These are phyloP conservation scores for Lentinula sp. DNA, from an alignment of 768 basidiomycete genomes.

Conservation along the genomic window DNA sequence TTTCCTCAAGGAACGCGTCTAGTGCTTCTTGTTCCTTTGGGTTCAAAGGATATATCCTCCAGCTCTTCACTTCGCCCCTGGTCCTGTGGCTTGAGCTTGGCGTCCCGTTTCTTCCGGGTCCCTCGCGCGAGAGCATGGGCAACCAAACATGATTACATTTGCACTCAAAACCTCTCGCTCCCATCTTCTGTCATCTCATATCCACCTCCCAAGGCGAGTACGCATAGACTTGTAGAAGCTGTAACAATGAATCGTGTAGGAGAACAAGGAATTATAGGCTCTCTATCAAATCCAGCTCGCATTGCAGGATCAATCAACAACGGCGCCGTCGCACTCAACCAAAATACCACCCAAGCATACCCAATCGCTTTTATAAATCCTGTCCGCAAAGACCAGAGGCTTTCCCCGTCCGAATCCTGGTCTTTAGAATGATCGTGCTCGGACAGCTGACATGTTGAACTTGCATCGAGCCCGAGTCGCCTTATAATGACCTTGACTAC, in stretches of 20 bases:
- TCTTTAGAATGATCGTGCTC: neutral
- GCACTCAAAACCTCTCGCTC: no score
- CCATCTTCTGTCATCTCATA: no score
- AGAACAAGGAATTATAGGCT: neutral
- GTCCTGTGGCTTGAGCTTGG: no score
- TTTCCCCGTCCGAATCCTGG: neutral
- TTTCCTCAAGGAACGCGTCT: no score
- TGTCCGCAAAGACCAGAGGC: neutral
- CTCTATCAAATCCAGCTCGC: neutral
- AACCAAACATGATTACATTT: no score
- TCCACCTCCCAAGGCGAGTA: no score
- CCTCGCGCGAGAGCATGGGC: no score
- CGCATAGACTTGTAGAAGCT: no score
- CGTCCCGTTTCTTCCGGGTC: no score
- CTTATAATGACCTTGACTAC: constrained; percentile 13
- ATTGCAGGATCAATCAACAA: neutral
- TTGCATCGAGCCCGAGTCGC: neutral
- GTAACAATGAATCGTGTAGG: neutral
- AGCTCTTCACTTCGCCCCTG: no score
- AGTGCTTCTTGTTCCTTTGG: no score
- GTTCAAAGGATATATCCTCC: no score
- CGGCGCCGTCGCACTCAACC: neutral
- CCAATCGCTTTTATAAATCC: neutral
- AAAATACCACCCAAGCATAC: neutral
- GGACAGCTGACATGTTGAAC: neutral